Percentiles rank a stretch among this genome's conserved stretches.
Evolutionary conservation across 2,329 filamentous ascomycete species (phyloP).

Genomic region (Aspergillus sp.): DNA sequence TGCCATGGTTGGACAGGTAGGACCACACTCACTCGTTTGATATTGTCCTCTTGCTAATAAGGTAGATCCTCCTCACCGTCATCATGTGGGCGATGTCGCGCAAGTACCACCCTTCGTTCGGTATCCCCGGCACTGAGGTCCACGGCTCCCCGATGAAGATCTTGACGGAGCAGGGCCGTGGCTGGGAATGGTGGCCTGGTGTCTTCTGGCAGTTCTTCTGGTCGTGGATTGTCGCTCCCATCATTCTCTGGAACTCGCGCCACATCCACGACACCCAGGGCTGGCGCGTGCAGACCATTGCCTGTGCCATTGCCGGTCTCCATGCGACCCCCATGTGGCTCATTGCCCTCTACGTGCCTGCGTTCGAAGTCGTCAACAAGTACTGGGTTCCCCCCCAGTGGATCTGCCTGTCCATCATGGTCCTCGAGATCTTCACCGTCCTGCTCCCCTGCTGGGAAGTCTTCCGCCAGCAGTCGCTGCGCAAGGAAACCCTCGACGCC

Average conservation of each 20-base stretch:
- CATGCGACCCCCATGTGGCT: conserved; percentile 69
- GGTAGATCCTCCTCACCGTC: conserved; percentile 58
- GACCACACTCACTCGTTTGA: not conserved
- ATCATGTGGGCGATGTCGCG: conserved; percentile 64
- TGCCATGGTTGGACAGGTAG: conserved; percentile 59
- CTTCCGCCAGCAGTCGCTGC: conserved; percentile 34
- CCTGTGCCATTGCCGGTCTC: conserved; percentile 52
- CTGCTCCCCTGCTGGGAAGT: conserved; percentile 64
- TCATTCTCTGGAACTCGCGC: conserved; percentile 60
- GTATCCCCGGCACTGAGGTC: conserved; percentile 54
- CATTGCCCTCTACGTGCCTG: conserved; percentile 53
- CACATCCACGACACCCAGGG: conserved; percentile 64
- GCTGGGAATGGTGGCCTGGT: conserved; percentile 62
- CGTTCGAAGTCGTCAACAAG: conserved; percentile 53
- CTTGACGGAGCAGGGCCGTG: conserved; percentile 43
- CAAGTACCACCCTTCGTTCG: conserved; percentile 60
- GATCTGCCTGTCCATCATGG: conserved; percentile 60
- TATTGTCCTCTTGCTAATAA: not conserved
- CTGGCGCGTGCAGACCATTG: conserved; percentile 64
- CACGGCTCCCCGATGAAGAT: conserved; percentile 45
- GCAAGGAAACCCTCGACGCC: conserved; percentile 36
- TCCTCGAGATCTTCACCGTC: conserved; percentile 64
- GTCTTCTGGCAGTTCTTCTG: conserved; percentile 34
- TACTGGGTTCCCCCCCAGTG: conserved; percentile 63
- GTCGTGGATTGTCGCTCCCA: conserved; percentile 22